phyloP scores from a whole-genome alignment of 2,329 filamentous ascomycete genomes.

The Phoma sp. region DNA sequence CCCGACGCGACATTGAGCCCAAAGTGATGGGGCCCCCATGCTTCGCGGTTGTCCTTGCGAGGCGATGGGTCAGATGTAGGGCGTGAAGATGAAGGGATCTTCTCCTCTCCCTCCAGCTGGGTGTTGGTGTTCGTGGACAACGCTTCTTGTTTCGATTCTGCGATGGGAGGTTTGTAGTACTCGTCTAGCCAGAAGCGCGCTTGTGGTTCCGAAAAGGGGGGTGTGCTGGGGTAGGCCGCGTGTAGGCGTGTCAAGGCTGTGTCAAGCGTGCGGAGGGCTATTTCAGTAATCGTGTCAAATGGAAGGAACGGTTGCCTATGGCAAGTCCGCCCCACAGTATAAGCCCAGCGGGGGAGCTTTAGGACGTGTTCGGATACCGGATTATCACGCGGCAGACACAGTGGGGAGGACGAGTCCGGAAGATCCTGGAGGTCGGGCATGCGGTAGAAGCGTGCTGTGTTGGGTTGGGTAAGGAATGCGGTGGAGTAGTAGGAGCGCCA shows the following conservation, averaged over 20 bases:
- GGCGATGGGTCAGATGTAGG: constrained; percentile 17
- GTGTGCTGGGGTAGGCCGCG: constrained; percentile 12
- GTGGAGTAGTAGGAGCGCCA: constrained; percentile 20
- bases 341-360: constrained; percentile 19
- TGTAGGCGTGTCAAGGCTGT: constrained; percentile 16
- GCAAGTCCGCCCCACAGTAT: constrained; percentile 16
- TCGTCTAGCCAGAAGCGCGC: constrained; percentile 20
- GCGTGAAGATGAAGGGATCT: constrained; percentile 9
- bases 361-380: constrained; percentile 16
- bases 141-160: constrained; percentile 14
- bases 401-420: constrained; percentile 16
- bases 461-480: constrained; percentile 18
- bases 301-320: constrained; percentile 15
- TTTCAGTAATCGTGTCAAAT: constrained; percentile 19
- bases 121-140: constrained; percentile 5
- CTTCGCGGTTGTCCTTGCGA: constrained; percentile 19
- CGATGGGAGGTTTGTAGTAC: constrained; percentile 13
- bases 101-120: constrained; percentile 9
- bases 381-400: constrained; percentile 15
- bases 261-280: constrained; percentile 18
- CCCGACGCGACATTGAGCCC: constrained; percentile 18
- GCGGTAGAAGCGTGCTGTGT: constrained; percentile 21
- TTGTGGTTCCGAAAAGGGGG: constrained; percentile 17
- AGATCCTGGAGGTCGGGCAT: constrained; percentile 19
- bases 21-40: constrained; percentile 17